These are phyloP conservation scores for Apiospora kogelbergensis DNA, from an alignment of 2,329 filamentous ascomycete genomes.

Conservation along the genomic window DNA sequence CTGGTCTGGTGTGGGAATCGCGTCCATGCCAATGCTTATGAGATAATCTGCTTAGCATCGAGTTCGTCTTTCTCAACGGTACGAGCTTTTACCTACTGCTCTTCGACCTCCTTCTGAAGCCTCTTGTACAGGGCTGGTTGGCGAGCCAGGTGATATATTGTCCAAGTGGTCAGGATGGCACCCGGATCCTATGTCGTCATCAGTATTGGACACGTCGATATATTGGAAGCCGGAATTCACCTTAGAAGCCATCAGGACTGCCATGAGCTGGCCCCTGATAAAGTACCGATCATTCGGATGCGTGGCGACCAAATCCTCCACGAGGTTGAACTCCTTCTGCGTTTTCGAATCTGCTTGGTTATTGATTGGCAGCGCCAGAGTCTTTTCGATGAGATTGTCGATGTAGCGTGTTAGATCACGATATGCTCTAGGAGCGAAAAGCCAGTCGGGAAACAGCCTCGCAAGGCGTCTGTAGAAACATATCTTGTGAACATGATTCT, in stretches of 20 bases:
- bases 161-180: background rate
- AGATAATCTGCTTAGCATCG: background rate
- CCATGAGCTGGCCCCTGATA: constrained; percentile 7
- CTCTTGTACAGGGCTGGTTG: background rate
- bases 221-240: background rate
- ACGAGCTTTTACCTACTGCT: background rate
- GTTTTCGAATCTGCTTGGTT: constrained; percentile 1
- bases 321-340: constrained; percentile 7
- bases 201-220: background rate
- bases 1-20: constrained; percentile 3
- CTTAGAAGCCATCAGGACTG: constrained; percentile 8
- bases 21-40: constrained; percentile 7
- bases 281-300: constrained; percentile 6
- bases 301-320: constrained; percentile 1
- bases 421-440: background rate
- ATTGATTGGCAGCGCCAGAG: background rate
- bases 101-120: constrained; percentile 5
- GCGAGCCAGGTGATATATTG: background rate
- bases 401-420: constrained; percentile 6
- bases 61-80: background rate
- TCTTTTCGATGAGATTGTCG: constrained; percentile 9
- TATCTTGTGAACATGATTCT: background rate
- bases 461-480: background rate
- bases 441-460: background rate
- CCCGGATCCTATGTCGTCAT: background rate